Percentiles rank a stretch among this genome's conserved stretches.
These are phyloP conservation scores for Solanum commersonii DNA, from an alignment of 257 asterid species.

Conservation along the genomic window DNA sequence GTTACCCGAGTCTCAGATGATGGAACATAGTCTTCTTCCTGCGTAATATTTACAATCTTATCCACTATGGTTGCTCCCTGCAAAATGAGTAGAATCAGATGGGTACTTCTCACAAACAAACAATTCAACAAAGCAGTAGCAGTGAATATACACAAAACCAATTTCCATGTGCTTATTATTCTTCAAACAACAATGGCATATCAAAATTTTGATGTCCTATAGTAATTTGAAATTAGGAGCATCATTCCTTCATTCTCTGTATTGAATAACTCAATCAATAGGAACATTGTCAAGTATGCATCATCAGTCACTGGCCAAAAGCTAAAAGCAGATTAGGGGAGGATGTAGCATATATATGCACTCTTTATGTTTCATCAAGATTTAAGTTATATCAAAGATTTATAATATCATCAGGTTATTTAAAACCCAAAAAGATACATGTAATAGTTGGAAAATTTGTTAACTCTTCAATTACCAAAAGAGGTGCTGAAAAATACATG, in stretches of 20 bases:
- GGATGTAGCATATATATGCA: not conserved
- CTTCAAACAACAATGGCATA: not conserved
- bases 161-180: not conserved
- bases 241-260: not conserved
- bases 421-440: not conserved
- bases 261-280: not conserved
- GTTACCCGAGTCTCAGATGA: constrained; percentile 37
- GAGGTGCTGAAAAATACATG: not conserved
- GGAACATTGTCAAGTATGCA: not conserved
- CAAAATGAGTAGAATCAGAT: not conserved
- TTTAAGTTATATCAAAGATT: not conserved
- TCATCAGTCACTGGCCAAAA: not conserved
- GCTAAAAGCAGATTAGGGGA: not conserved
- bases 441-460: not conserved
- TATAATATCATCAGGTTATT: not conserved
- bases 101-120: not conserved
- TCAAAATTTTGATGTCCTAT: not conserved
- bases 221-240: not conserved
- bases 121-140: not conserved
- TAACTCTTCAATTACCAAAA: not conserved
- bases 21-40: constrained; percentile 50
- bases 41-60: constrained; percentile 53
- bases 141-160: not conserved
- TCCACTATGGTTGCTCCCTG: constrained; percentile 90
- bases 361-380: not conserved